Base-by-base conservation (phyloP, 441 rosid species). In the Raphanus hybrid region DNA sequence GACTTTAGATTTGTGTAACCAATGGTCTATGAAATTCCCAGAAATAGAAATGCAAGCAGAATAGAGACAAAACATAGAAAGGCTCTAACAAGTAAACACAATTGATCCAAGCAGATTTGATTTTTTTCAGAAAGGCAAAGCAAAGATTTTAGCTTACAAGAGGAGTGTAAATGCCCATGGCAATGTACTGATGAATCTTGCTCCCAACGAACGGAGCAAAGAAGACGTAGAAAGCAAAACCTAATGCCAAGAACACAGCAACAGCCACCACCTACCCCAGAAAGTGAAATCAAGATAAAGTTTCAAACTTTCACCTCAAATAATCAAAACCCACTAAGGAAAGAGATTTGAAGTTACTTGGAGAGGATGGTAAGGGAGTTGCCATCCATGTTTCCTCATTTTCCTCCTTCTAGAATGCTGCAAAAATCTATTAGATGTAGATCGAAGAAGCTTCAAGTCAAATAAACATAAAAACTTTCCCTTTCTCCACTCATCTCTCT, bases 361-460 rank as follows among this genome's bases (percentile, higher is more conserved):
- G 64, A 96, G 98, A 12, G 99, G 98, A 71, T 96, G 99, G 58
- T 93, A 91, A 48, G 99, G 99, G 76, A 96, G 96, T 76, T 96
- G 92, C 98, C 99, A 96, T 82, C 99, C 99, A 83, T 96, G 89
- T 82, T 92, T 96, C 89, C 98, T 93, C 99, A 96, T 96, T 79
- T 82, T 80, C 43, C 23, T 80, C 41, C 23, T 3, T 67, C 76
- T 72, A 61, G 77, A 86, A 86, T 81, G 86, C 79, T 74, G 83
- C 78, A 81, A 76, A 78, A 66, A 80, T 80, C 60, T 23, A 20
- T 23, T 23, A 69, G 78, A 81, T 74, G 79, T 75, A 75, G 77
- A 76, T 55, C 71, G 80, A 73, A 60, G 78, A 14, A 18, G 75
- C 6, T 23, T 6, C 75, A 74, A 55, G 63, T 74, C 78, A 69